Evolutionary conservation across 164 flowering plant species (phyloP).

Genomic region (Vitis cinerea): DNA sequence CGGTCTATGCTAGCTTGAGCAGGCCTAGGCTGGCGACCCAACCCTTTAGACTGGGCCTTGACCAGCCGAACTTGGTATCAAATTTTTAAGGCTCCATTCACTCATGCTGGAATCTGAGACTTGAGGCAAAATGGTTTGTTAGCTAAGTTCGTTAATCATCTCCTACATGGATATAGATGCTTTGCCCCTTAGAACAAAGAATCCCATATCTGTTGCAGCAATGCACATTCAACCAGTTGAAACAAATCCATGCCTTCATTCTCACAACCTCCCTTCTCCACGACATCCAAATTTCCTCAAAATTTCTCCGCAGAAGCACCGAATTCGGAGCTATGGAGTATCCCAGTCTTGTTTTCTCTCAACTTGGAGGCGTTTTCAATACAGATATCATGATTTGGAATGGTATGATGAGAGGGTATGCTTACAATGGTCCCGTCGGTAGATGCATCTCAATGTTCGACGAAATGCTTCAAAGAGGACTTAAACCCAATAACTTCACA

Average conservation of each 20-base stretch:
- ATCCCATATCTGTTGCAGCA: slow-evolving; percentile 23
- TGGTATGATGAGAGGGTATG: slow-evolving; percentile 47
- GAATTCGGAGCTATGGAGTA: slow-evolving; percentile 49
- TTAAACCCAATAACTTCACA: slow-evolving; percentile 38
- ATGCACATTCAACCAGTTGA: slow-evolving; percentile 44
- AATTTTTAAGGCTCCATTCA: no score
- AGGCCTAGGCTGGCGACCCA: no score
- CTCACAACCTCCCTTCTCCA: slow-evolving; percentile 24
- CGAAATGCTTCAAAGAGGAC: slow-evolving; percentile 40
- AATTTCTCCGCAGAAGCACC: slow-evolving; percentile 45
- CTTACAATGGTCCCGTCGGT: slow-evolving; percentile 34
- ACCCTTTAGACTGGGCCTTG: no score
- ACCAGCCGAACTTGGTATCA: no score
- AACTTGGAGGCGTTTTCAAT: slow-evolving; percentile 15
- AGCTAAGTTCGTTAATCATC: no score
- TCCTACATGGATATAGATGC: slow-evolving; percentile 3
- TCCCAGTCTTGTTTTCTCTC: slow-evolving; percentile 28
- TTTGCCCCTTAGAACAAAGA: slow-evolving; percentile 7
- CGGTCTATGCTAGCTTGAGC: no score
- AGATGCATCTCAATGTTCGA: slow-evolving; percentile 37
- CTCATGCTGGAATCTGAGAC: no score
- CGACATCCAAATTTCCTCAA: slow-evolving; percentile 26
- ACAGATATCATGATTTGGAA: slow-evolving; percentile 35
- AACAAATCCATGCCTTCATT: slow-evolving; percentile 41
- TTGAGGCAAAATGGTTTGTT: no score